Conservation (phyloP, 495 filamentous ascomycete species). For the Gamarada debralockiae region DNA sequence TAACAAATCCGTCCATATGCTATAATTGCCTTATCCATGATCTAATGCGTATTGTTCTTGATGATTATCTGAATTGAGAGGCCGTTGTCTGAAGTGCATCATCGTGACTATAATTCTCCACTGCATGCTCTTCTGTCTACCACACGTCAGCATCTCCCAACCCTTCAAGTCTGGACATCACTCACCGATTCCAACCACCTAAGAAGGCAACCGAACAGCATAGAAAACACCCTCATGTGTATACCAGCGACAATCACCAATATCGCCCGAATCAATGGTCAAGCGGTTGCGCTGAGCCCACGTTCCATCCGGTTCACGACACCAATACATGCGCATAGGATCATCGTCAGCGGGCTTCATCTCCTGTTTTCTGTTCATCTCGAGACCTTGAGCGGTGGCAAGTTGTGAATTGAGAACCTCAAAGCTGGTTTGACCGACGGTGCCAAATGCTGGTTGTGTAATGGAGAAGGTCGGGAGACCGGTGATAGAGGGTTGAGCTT, state of each 20-base stretch:
- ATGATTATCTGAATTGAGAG: too few species aligned
- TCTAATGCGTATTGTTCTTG: too few species aligned
- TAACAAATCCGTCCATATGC: too few species aligned
- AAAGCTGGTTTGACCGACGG: slow-evolving; percentile 12
- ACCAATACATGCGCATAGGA: slow-evolving; percentile 46
- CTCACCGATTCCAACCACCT: background rate
- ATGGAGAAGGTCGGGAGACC: slow-evolving; percentile 11
- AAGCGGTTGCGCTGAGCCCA: slow-evolving; percentile 43
- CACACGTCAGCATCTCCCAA: background rate
- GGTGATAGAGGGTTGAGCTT: background rate
- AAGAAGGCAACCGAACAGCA: slow-evolving; percentile 33
- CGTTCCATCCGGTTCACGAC: slow-evolving; percentile 42
- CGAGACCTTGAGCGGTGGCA: slow-evolving; percentile 31
- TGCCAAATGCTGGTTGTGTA: slow-evolving; percentile 14
- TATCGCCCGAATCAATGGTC: slow-evolving; percentile 41
- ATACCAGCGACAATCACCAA: slow-evolving; percentile 46
- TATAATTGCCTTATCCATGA: too few species aligned
- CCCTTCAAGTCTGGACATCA: background rate
- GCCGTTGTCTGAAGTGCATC: too few species aligned
- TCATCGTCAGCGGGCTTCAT: slow-evolving; percentile 49
- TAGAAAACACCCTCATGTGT: slow-evolving; percentile 44
- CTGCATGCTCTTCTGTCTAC: background rate
- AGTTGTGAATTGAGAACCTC: slow-evolving; percentile 17
- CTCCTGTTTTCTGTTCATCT: slow-evolving; percentile 43
- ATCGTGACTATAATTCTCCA: too few species aligned